Conservation (phyloP, 164 flowering plant species). For the Stephania japonica region DNA sequence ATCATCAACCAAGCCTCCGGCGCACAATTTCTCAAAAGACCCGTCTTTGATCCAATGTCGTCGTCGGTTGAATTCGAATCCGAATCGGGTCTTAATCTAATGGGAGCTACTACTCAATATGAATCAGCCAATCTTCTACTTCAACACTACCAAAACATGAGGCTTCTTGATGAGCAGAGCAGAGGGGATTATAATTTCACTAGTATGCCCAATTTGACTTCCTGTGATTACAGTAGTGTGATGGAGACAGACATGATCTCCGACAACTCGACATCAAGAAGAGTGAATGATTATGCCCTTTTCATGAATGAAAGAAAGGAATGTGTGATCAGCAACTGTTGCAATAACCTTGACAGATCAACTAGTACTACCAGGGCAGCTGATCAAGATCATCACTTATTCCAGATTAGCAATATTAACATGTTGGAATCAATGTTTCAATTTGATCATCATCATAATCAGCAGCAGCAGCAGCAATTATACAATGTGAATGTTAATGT, state of each 20-base stretch:
- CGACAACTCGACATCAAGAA: conserved; percentile 35
- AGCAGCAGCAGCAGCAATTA: conserved; percentile 36
- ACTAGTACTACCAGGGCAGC: too few species aligned
- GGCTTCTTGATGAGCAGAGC: conserved; percentile 19
- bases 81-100: conserved; percentile 19
- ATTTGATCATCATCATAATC: conserved; percentile 39
- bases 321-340: conserved; percentile 30
- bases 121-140: conserved; percentile 12
- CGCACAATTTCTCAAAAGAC: conserved; percentile 20
- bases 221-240: conserved; percentile 33
- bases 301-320: conserved; percentile 35
- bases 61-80: conserved; percentile 25
- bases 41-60: conserved; percentile 29
- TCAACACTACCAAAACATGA: conserved; percentile 18
- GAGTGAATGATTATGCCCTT: conserved; percentile 12
- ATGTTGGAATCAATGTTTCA: conserved; percentile 25
- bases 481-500: conserved; percentile 18
- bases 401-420: conserved; percentile 22
- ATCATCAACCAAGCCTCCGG: too few species aligned
- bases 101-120: background rate
- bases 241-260: conserved; percentile 34
- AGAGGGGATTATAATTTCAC: conserved; percentile 20
- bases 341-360: conserved; percentile 29
- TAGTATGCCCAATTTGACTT: conserved; percentile 38
- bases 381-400: conserved; percentile 12